Percentiles rank a stretch among this genome's conserved stretches.
phyloP scores from a whole-genome alignment of 2,329 filamentous ascomycete genomes.

The Epichloe gansuensis region DNA sequence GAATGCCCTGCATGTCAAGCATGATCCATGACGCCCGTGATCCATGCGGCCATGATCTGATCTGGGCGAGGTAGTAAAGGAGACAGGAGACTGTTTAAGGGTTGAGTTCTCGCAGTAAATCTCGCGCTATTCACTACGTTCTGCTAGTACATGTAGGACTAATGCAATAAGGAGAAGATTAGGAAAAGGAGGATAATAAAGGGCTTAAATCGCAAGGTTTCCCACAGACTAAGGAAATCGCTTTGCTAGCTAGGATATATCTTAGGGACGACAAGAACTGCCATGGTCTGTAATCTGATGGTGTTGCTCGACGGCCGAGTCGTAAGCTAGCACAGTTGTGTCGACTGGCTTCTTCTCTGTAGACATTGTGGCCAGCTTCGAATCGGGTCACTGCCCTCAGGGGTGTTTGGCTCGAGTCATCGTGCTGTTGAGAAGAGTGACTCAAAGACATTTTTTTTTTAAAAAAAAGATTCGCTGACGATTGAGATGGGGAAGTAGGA shows the following conservation, averaged over 20 bases:
- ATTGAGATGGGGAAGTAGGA: no score
- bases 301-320: not conserved
- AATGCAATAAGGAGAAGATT: slow-evolving; percentile 42
- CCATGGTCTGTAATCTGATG: slow-evolving; percentile 25
- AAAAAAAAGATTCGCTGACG: no score
- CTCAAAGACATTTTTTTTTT: no score
- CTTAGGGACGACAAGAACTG: slow-evolving; percentile 67
- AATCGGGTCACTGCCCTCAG: no score
- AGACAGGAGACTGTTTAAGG: slow-evolving; percentile 39
- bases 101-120: slow-evolving; percentile 42
- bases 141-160: slow-evolving; percentile 47
- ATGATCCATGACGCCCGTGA: slow-evolving; percentile 30
- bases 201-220: slow-evolving; percentile 57
- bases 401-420: no score
- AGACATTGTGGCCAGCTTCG: not conserved
- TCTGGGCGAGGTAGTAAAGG: slow-evolving; percentile 44
- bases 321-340: not conserved
- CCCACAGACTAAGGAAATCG: slow-evolving; percentile 62
- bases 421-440: no score
- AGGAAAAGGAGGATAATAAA: slow-evolving; percentile 54
- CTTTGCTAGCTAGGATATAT: slow-evolving; percentile 80
- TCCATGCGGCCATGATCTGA: slow-evolving; percentile 38
- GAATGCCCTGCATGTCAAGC: slow-evolving; percentile 54
- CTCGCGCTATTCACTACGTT: slow-evolving; percentile 40
- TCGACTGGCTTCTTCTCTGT: slow-evolving; percentile 1